A percentile compares a stretch with the other conserved stretches of the same genome.
phyloP scores from a whole-genome alignment of 106 monocot species.

The Acorus calamus region DNA sequence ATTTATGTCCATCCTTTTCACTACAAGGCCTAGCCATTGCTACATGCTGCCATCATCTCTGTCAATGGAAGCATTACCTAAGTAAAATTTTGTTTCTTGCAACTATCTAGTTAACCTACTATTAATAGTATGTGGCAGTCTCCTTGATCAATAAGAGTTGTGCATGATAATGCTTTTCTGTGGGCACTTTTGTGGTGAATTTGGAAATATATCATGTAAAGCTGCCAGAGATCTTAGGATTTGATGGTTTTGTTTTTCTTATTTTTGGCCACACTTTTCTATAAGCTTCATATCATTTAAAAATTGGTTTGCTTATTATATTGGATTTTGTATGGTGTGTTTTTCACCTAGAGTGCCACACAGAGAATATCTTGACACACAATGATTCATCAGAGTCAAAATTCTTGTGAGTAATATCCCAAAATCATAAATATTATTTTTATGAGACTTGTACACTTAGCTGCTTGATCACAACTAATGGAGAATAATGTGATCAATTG shows the following conservation, averaged over 20 bases:
- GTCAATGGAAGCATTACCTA: constrained; percentile 90
- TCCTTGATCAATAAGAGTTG: background rate
- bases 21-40: constrained; percentile 78
- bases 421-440: too few relatives aligned
- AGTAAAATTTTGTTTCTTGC: constrained; percentile 29
- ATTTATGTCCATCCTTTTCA: constrained; percentile 6
- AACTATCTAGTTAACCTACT: background rate
- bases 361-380: too few relatives aligned
- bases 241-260: background rate
- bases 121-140: too few relatives aligned
- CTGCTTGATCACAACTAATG: too few relatives aligned
- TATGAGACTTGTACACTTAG: too few relatives aligned
- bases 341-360: too few relatives aligned
- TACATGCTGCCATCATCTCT: constrained; percentile 98
- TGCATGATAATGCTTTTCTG: background rate
- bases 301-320: too few relatives aligned
- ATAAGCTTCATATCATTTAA: too few relatives aligned
- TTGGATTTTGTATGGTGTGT: too few relatives aligned
- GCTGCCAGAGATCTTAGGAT: background rate
- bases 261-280: background rate
- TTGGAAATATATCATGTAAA: background rate
- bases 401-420: too few relatives aligned
- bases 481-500: too few relatives aligned
- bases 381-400: too few relatives aligned
- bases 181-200: background rate